These are phyloP conservation scores for Hylodesmum podocarpum DNA, from an alignment of 306 rosid species.

Conservation along the genomic window DNA sequence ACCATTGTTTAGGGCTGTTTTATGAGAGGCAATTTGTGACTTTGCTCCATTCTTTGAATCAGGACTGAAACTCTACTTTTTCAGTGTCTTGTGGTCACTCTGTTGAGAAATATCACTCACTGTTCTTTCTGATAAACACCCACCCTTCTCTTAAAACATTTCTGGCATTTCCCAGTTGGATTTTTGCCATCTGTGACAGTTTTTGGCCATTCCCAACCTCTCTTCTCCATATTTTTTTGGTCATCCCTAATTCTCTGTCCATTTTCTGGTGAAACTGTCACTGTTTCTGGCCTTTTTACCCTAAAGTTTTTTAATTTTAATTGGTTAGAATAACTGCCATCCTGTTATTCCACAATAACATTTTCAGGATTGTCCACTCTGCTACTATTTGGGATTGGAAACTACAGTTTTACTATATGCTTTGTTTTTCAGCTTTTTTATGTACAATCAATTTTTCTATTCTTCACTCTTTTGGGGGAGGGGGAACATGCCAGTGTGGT, in stretches of 20 bases:
- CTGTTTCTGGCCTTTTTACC: background rate
- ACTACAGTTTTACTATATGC: background rate
- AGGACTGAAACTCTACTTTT: background rate
- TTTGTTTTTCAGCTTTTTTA: background rate
- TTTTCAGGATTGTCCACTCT: background rate
- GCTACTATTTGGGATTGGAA: background rate
- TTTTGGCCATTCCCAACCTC: background rate
- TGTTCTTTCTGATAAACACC: background rate
- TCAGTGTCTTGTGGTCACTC: background rate
- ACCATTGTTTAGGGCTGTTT: background rate
- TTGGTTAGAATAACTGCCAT: background rate
- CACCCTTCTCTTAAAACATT: background rate
- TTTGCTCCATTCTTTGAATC: background rate
- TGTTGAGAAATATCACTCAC: background rate
- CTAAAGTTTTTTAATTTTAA: background rate
- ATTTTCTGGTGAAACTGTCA: background rate
- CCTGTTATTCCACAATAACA: background rate
- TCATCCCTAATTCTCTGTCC: background rate
- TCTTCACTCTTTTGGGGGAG: slow-evolving; percentile 1
- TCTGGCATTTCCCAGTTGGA: background rate
- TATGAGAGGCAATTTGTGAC: no score
- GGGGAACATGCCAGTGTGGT: background rate
- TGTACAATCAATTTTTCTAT: background rate
- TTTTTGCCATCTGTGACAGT: background rate
- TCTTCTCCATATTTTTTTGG: background rate